phyloP scores from a whole-genome alignment of 805 yeast species.

The Cyberlindnera euphorbiiphila region DNA sequence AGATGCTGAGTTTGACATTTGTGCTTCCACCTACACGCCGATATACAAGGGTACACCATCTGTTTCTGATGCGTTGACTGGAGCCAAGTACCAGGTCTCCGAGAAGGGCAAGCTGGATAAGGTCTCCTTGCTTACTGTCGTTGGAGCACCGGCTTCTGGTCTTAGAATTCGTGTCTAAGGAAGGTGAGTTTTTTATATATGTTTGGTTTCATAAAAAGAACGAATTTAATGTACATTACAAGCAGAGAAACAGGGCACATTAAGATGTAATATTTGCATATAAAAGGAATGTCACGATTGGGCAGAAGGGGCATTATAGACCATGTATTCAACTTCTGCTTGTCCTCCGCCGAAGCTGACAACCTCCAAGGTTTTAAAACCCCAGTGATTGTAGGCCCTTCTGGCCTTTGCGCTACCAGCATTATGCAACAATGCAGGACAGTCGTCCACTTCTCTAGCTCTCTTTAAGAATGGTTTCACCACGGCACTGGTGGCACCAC shows the following conservation, averaged over 20 bases:
- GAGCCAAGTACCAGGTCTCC: constrained; percentile 76
- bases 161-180: constrained; percentile 44
- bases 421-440: no score
- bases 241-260: background rate
- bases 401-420: no score
- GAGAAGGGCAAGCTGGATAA: constrained; percentile 77
- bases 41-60: constrained; percentile 71
- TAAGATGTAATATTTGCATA: no score
- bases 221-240: constrained; percentile 3
- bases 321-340: no score
- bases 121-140: constrained; percentile 69
- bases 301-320: no score
- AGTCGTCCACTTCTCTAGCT: no score
- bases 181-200: background rate
- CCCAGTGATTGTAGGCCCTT: no score
- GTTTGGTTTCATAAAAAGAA: constrained; percentile 1
- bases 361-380: no score
- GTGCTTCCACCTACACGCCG: constrained; percentile 85
- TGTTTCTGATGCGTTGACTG: constrained; percentile 79
- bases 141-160: constrained; percentile 94
- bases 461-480: no score
- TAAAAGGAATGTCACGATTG: background rate
- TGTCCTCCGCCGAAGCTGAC: no score
- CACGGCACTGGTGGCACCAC: no score
- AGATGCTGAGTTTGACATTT: constrained; percentile 84